Base-by-base conservation (phyloP, 2,329 filamentous ascomycete genomes). In the Fusarium sacchari region DNA sequence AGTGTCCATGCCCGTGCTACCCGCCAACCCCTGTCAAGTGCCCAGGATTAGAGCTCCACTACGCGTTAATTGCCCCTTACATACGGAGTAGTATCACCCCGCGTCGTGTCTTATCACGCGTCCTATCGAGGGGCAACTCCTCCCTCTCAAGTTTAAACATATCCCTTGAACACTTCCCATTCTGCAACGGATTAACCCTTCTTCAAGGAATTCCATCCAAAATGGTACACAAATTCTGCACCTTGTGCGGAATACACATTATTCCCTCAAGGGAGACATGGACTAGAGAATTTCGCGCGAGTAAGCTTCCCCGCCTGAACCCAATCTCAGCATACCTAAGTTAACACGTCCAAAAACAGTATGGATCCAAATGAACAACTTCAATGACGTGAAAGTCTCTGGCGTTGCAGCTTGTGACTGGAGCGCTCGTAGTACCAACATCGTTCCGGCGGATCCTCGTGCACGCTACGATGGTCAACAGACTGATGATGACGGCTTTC, bases 231-330 rank as follows among this genome's bases (percentile, higher is more conserved):
- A 42, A n/a, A 15, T 12, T 56, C 9, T 74, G 71, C 22, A 24
- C 17, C 8, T 34, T 71, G 3, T 74, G 72, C 8, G 67, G 64
- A 14, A 14, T 12, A 24, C 22, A 50, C 30, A 50, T 50, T 5
- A 11, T 68, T 32, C 59, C 68, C 50, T n/a, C 28, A 40, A 14
- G 34, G 0, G 20, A 55, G 24, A 24, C 15, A 26, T 71, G 72
- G 70, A 53, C 59, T 17, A 32, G 37, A 18, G 64, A 69, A 50
- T 67, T 57, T n/a, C 59, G 68, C 44, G 71, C 61, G 6, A 55
- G 67, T 69, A 40, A 55, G 71, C 57, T 49, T 42, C 14, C 22
- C 42, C 36, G 7, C 24, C 18, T 7, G n/a, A 28, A 9, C 10
- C 6, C 22, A 39, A 3, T 10, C 20, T 20, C 6, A 28, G 7